These are phyloP conservation scores for Bacterosira constricta DNA, from an alignment of 108 stramenopile species.

Conservation along the genomic window DNA sequence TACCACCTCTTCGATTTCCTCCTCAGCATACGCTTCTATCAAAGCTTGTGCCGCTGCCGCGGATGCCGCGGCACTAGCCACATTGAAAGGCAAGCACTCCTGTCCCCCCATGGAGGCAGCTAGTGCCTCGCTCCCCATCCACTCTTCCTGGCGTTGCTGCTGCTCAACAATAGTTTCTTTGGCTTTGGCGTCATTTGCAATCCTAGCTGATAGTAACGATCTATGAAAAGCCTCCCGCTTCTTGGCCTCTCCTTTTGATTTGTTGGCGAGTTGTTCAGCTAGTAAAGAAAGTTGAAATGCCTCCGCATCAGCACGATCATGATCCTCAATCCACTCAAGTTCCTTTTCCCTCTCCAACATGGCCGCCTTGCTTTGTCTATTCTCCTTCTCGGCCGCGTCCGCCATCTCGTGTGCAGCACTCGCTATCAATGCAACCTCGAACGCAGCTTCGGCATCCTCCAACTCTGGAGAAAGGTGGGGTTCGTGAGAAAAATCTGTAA, in stretches of 20 bases:
- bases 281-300: not conserved
- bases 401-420: conserved; percentile 8
- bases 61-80: conserved; percentile 4
- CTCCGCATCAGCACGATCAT: not conserved
- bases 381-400: conserved; percentile 28
- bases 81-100: conserved; percentile 8
- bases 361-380: conserved; percentile 12
- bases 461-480: conserved; percentile 35
- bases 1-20: not conserved
- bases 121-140: conserved; percentile 38
- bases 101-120: conserved; percentile 28
- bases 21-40: not conserved
- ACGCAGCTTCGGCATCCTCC: conserved; percentile 15
- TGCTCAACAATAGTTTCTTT: not conserved
- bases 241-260: not conserved
- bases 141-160: not conserved
- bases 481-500: conserved; percentile 26
- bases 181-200: not conserved
- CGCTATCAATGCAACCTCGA: conserved; percentile 1
- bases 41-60: not conserved
- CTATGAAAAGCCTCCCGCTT: conserved; percentile 19
- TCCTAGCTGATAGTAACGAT: conserved; percentile 9
- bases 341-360: conserved; percentile 31
- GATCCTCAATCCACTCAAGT: conserved; percentile 21
- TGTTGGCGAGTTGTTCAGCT: not conserved